Evolutionary conservation across 139 green algal species (phyloP).

Genomic region (Nannochloris sp.): DNA sequence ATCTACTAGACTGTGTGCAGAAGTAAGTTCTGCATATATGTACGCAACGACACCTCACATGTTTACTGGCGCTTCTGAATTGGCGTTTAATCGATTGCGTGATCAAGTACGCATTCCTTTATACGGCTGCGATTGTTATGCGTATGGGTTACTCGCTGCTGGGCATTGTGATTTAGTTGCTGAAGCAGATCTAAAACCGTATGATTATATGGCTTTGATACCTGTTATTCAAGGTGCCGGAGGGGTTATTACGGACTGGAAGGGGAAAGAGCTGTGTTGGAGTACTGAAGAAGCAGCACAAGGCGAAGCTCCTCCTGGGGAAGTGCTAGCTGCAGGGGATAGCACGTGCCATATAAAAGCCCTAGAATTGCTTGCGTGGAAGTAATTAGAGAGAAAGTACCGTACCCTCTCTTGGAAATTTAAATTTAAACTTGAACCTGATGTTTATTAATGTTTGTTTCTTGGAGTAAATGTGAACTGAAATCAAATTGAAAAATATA

Average conservation of each 20-base stretch:
- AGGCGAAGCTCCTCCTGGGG: constrained; percentile 41
- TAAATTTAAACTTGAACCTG: too few species aligned
- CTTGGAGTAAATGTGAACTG: too few species aligned
- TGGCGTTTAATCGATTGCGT: constrained; percentile 62
- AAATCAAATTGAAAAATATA: too few species aligned
- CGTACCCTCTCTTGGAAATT: too few species aligned
- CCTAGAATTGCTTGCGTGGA: constrained; percentile 54
- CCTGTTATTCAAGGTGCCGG: constrained; percentile 91
- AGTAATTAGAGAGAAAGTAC: neutral
- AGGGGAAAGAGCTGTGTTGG: constrained; percentile 51
- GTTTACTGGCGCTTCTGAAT: constrained; percentile 62
- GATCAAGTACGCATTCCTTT: constrained; percentile 70
- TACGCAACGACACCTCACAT: constrained; percentile 92
- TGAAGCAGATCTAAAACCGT: constrained; percentile 94
- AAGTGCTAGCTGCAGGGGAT: constrained; percentile 79
- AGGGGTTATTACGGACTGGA: constrained; percentile 90
- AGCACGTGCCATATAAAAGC: constrained; percentile 41
- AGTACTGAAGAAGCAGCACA: neutral
- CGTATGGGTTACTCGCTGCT: constrained; percentile 88
- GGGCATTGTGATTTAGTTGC: constrained; percentile 83
- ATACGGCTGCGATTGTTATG: constrained; percentile 98
- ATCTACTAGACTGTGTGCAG: constrained; percentile 25
- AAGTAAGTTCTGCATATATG: constrained; percentile 50
- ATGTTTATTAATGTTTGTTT: too few species aligned
- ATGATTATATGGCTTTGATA: constrained; percentile 96